Evolutionary conservation across 2,329 filamentous ascomycete species (phyloP).

Genomic region (Colletotrichum kahawae): DNA sequence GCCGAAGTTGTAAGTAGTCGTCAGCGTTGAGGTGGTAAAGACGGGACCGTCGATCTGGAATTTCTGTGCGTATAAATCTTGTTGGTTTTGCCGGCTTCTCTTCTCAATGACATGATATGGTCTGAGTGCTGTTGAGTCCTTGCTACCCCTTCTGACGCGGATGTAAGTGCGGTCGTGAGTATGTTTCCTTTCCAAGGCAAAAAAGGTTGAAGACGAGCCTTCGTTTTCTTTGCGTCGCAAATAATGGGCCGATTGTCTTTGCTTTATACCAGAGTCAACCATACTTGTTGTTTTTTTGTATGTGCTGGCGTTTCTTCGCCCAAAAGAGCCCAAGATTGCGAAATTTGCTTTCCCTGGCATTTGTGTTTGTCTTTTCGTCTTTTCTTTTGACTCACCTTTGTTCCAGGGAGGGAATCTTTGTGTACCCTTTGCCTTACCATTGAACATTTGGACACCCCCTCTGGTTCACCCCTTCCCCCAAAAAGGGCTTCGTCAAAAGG

Average conservation of each 20-base stretch:
- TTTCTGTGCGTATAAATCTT: background rate
- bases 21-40: conserved; percentile 5
- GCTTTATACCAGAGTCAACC: background rate
- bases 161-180: background rate
- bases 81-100: background rate
- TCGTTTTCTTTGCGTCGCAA: background rate
- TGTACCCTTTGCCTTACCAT: background rate
- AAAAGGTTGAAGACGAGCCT: background rate
- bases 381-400: background rate
- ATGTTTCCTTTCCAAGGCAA: background rate
- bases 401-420: background rate
- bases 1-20: background rate
- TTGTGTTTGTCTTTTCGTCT: background rate
- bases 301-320: background rate
- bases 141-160: background rate
- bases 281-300: background rate
- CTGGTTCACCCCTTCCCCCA: background rate
- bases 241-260: background rate
- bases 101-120: conserved; percentile 18
- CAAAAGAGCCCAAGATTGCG: conserved; percentile 8
- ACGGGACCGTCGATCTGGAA: background rate
- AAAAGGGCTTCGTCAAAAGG: background rate
- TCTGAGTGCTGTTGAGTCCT: background rate
- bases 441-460: background rate
- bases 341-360: background rate